Evolutionary conservation across 2,329 filamentous ascomycete genomes (phyloP).

Genomic region (Pyrenophora teres): DNA sequence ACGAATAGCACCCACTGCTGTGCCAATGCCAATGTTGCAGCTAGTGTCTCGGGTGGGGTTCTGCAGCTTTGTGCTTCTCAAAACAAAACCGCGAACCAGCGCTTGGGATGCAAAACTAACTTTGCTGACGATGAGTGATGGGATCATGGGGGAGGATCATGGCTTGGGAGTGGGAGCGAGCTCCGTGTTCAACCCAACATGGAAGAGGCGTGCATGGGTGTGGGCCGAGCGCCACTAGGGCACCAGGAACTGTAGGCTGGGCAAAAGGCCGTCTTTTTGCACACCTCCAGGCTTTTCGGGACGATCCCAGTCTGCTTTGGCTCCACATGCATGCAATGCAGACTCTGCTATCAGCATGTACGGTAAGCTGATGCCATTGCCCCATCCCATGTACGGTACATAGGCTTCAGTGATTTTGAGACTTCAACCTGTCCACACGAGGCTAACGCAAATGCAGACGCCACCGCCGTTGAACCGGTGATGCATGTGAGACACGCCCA

Average conservation of each 20-base stretch:
- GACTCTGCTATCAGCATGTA: neutral
- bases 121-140: no score
- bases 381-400: neutral
- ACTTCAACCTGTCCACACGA: neutral
- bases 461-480: no score
- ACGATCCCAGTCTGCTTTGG: conserved; percentile 8
- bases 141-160: no score
- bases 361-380: neutral
- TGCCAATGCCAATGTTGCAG: conserved; percentile 3
- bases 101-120: neutral
- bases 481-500: neutral
- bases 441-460: neutral
- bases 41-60: conserved; percentile 3
- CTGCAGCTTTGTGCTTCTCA: neutral
- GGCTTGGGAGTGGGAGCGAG: no score
- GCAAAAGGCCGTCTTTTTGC: conserved; percentile 3
- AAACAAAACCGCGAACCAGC: conserved; percentile 5
- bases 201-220: neutral
- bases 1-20: conserved; percentile 7
- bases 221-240: conserved; percentile 2
- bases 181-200: conserved; percentile 1
- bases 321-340: conserved; percentile 4
- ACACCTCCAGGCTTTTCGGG: conserved; percentile 1
- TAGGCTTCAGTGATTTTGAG: neutral
- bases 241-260: conserved; percentile 1